phyloP scores from a whole-genome alignment of 2,329 filamentous ascomycete species.

The Verticillium longisporum region DNA sequence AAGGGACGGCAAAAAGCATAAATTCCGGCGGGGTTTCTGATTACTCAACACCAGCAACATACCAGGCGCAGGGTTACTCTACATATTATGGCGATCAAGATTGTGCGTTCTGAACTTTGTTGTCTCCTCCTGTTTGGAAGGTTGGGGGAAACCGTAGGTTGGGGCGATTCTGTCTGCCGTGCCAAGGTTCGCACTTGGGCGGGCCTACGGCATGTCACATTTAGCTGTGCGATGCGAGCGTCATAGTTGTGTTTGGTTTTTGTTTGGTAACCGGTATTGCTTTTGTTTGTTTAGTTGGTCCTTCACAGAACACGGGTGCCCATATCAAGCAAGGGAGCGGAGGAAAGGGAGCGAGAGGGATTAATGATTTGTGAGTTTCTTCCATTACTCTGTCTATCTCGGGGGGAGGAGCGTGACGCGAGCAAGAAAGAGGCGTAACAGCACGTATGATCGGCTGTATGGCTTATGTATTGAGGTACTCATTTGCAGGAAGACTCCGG shows the following conservation, averaged over 20 bases:
- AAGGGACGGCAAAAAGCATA: background rate
- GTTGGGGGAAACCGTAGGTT: background rate
- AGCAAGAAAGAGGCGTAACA: background rate
- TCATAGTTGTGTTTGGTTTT: no score
- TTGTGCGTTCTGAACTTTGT: background rate
- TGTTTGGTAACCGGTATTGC: no score
- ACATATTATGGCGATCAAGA: background rate
- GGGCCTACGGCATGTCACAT: no score
- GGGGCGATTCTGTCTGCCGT: background rate
- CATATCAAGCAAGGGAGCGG: background rate
- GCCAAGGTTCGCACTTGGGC: no score
- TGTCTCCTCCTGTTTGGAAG: background rate
- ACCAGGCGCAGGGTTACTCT: background rate
- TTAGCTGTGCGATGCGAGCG: no score
- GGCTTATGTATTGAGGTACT: background rate
- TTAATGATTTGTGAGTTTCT: background rate
- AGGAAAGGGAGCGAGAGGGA: background rate
- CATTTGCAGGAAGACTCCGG: background rate
- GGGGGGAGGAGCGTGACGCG: background rate
- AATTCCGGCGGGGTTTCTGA: background rate
- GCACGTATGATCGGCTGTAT: background rate
- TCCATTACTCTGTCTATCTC: background rate
- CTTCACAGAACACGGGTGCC: no score
- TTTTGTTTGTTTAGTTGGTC: no score
- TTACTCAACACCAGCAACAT: background rate